Evolutionary conservation across 2,329 filamentous ascomycete species (phyloP).

Genomic region (Hymenoscyphus repandus): DNA sequence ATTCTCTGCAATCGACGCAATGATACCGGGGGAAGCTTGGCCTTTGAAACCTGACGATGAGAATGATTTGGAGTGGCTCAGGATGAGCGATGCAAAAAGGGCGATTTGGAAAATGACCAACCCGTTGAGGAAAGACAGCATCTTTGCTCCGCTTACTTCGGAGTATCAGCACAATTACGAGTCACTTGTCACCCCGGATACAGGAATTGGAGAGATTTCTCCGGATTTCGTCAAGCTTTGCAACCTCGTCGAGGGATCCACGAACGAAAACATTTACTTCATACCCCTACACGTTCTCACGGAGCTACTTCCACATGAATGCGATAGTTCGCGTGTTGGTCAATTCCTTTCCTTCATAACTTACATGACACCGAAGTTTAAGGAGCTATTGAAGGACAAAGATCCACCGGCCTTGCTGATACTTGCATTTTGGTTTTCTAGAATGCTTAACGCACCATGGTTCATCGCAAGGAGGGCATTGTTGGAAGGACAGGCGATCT

Average conservation of each 20-base stretch:
- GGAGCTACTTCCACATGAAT: conserved; percentile 10
- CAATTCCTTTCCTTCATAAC: conserved; percentile 44
- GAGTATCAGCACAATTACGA: neutral
- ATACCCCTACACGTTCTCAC: conserved; percentile 5
- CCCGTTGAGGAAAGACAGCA: conserved; percentile 41
- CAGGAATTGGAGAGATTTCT: conserved; percentile 8
- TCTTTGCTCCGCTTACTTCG: conserved; percentile 34
- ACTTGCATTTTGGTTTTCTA: conserved; percentile 52
- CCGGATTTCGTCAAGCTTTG: conserved; percentile 11
- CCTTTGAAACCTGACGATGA: conserved; percentile 42
- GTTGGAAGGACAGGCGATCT: conserved; percentile 46
- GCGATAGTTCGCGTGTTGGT: conserved; percentile 37
- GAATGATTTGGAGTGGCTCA: conserved; percentile 52
- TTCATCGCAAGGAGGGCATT: conserved; percentile 42
- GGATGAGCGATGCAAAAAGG: conserved; percentile 50
- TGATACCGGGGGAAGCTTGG: conserved; percentile 45
- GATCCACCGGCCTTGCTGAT: conserved; percentile 50
- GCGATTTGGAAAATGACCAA: conserved; percentile 47
- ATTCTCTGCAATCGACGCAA: conserved; percentile 40
- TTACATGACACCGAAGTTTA: conserved; percentile 40
- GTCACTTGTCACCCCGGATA: neutral
- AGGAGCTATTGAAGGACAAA: conserved; percentile 41
- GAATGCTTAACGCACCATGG: conserved; percentile 40
- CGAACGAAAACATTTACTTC: conserved; percentile 17
- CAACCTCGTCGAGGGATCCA: conserved; percentile 4